Evolutionary conservation across 176 grass and related monocot genomes (phyloP).

Genomic region (Musa troglodytarum): DNA sequence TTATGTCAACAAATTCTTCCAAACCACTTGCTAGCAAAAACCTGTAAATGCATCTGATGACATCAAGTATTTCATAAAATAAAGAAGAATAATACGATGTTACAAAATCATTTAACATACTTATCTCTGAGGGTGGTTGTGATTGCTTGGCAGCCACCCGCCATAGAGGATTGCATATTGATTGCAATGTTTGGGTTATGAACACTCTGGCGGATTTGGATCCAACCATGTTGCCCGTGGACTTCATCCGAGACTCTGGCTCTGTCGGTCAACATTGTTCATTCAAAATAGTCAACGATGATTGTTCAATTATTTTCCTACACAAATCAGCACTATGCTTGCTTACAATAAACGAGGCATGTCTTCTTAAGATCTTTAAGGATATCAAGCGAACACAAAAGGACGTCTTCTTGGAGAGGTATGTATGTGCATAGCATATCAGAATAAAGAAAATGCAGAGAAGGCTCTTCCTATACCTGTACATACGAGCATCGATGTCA

Average conservation of each 20-base stretch:
- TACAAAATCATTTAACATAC: conserved; percentile 11
- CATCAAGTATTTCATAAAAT: no score
- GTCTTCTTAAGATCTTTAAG: no score
- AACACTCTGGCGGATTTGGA: conserved; percentile 74
- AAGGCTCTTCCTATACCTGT: conserved; percentile 34
- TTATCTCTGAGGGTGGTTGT: conserved; percentile 36
- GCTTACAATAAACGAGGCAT: no score
- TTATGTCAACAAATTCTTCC: conserved; percentile 43
- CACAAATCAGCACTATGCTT: no score
- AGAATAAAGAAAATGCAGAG: not conserved
- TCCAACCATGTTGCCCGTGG: conserved; percentile 36
- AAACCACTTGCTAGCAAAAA: conserved; percentile 49
- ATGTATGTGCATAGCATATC: no score
- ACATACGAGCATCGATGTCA: conserved; percentile 76
- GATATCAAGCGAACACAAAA: no score
- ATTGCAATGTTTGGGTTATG: conserved; percentile 74
- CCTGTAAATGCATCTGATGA: conserved; percentile 11
- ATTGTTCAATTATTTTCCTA: no score
- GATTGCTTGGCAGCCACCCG: conserved; percentile 57
- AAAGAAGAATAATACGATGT: not conserved
- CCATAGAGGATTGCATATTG: conserved; percentile 49
- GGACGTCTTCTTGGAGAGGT: no score
- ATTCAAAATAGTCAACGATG: not conserved
- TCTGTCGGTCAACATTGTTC: conserved; percentile 19
- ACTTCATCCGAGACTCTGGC: conserved; percentile 41